Evolutionary conservation across 108 stramenopile species (phyloP), one percentile per base, ranked within the genome.

Genomic region (Schizochytrium sp.): DNA sequence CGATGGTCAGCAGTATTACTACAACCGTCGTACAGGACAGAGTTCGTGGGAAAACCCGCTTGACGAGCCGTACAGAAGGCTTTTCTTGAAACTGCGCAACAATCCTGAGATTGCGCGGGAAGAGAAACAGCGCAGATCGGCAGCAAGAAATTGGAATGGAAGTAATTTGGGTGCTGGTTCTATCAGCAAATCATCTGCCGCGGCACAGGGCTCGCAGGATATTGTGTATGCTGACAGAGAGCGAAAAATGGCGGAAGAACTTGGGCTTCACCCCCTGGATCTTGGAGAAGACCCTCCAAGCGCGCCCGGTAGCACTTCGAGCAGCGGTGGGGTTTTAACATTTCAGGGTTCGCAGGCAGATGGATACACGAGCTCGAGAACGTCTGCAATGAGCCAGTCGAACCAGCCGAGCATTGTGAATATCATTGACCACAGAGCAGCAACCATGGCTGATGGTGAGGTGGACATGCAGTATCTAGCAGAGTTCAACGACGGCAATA

Each of bases 1-100:
- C 28, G 49, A 89, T 19, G 88, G 88, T 13, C 15, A 4, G 19
- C 3, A 13, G 72, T 89, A 72, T 56, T 89, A 89, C 56, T 89
- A 56, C 72, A 89, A 89, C 28, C 76, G 55, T 28, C 10, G 5
- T 5, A 2, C 76, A 8, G 47, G 76, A 47, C 50, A 55, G 15
- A 83, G 76, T 53, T 19, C 76, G 53, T 83, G 76, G 76, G 76
- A 83, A 3, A 83, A 83, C 47, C 76, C 76, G 76, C 76, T 83
- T 53, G 76, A 83, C 53, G 76, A 83, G 76, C 76, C 76, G 47
- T 83, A 83, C 76, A 49, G 76, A 10, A 47, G 53, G 47, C 76
- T 83, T 38, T 83, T 83, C 28, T 53, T 55, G 1, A 83, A 42
- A 53, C 76, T 83, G 12, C 47, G 53, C 50, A 53, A 49, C 47